Percentiles rank a stretch among this genome's conserved stretches.
phyloP scores from a whole-genome alignment of 2,329 filamentous ascomycete genomes.

The Neofusicoccum sp. region DNA sequence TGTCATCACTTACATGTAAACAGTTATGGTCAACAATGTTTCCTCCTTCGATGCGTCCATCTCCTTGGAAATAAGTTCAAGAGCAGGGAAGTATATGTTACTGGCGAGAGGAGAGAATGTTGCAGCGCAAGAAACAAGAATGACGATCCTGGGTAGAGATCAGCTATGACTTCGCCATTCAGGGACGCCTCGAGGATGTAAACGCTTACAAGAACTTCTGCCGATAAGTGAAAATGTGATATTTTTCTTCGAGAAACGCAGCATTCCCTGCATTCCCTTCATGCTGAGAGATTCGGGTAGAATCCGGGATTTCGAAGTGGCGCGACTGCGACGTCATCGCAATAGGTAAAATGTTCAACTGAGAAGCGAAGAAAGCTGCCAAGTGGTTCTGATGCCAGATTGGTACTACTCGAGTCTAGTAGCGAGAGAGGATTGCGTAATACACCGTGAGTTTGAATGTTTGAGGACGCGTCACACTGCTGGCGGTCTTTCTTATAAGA shows the following conservation, averaged over 20 bases:
- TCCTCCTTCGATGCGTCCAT: neutral
- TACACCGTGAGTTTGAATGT: neutral
- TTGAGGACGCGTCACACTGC: neutral
- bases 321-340: neutral
- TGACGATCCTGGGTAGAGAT: neutral
- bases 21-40: neutral
- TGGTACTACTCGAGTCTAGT: neutral
- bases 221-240: neutral
- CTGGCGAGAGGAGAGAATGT: neutral
- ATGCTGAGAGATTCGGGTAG: neutral
- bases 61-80: neutral
- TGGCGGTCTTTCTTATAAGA: neutral
- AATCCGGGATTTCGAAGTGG: neutral
- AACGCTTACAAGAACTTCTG: neutral
- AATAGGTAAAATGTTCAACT: neutral
- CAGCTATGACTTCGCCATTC: neutral
- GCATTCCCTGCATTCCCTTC: neutral
- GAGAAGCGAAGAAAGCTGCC: neutral
- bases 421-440: neutral
- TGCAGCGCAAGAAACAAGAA: slow-evolving; percentile 1
- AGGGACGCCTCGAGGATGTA: neutral
- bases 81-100: slow-evolving; percentile 4
- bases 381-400: neutral
- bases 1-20: neutral
- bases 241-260: neutral